Conservation (phyloP, 208 protist species). For the Leishmania mexicana region DNA sequence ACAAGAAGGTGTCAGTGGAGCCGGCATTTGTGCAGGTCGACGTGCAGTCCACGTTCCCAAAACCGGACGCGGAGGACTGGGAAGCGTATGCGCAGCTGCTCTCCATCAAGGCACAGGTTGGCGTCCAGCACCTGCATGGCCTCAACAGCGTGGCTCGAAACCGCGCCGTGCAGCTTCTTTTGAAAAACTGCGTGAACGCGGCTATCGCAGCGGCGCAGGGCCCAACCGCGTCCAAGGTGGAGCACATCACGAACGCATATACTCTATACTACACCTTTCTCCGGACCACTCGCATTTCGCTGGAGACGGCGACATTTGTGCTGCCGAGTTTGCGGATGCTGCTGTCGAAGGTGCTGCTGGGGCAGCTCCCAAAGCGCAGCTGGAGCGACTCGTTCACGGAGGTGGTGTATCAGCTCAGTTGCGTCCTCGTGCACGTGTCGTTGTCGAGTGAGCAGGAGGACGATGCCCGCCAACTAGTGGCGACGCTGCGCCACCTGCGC, state of each 20-base stretch:
- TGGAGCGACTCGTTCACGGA: slow-evolving; percentile 31
- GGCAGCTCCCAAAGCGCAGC: slow-evolving; percentile 27
- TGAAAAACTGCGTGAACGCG: slow-evolving; percentile 64
- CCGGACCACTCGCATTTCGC: slow-evolving; percentile 20
- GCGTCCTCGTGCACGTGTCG: slow-evolving; percentile 24
- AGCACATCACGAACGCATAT: slow-evolving; percentile 37
- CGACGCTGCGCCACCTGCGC: slow-evolving; percentile 45
- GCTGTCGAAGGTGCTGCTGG: slow-evolving; percentile 55
- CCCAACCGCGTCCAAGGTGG: slow-evolving; percentile 15
- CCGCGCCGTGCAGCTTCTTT: slow-evolving; percentile 37
- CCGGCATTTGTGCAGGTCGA: slow-evolving; percentile 13
- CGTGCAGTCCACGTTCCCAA: neutral
- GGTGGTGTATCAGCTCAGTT: slow-evolving; percentile 29
- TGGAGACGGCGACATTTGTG: slow-evolving; percentile 30
- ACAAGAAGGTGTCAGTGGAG: slow-evolving; percentile 14
- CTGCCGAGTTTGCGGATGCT: slow-evolving; percentile 75
- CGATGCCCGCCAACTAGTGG: slow-evolving; percentile 23
- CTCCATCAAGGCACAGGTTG: slow-evolving; percentile 53
- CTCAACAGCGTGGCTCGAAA: slow-evolving; percentile 33
- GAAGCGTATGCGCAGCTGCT: slow-evolving; percentile 60
- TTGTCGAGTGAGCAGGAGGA: slow-evolving; percentile 19
- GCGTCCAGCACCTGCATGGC: slow-evolving; percentile 28
- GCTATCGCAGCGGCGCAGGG: slow-evolving; percentile 71
- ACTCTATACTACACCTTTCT: slow-evolving; percentile 41
- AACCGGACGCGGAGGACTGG: slow-evolving; percentile 41